Base-by-base conservation (phyloP, 2,329 filamentous ascomycete species). In the Berkeleyomyces rouxiae region DNA sequence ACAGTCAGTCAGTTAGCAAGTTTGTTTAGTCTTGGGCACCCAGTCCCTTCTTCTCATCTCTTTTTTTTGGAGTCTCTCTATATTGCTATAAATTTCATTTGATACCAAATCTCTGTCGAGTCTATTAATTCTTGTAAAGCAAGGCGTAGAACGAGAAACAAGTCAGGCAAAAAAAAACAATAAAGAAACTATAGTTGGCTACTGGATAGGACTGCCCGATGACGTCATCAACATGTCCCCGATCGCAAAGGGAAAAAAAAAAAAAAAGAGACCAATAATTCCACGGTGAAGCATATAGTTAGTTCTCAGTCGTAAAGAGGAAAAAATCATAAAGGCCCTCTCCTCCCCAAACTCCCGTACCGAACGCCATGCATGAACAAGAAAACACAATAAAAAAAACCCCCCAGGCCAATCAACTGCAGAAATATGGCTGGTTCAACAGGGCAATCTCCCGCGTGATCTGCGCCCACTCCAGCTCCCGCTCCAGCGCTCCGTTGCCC, bases 381-480 rank as follows among this genome's bases (percentile, higher is more conserved):
- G 13, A 23, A 49, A 49, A 49, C n/a, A 9, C n/a, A 49, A 23
- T 10, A 6, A 39, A 55, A 2, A 23, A 9, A 49, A 49, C n/a
- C n/a, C n/a, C n/a, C n/a, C n/a, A 49, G 46, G n/a, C 31, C 7
- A 42, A 13, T 63, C 47, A 66, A 49, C 63, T 64, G 31, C 65
- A 64, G 0, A 63, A 36, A 64, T 97, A 97, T 13, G 93, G 93
- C 69, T 88, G 85, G 71, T 99, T 99, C 90, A 99, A 95, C 37
- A 92, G 78, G 3, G 93, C 91, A 67, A 99, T 91, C 74, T 97
- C 92, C 67, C 90, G 81, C 5, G 90, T 81, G 65, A 97, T 87
- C 58, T 89, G 88, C 6, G 82, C 81, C 93, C 93, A 99, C 74
- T 97, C 93, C 39, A 97, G 77, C 69, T 96, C 91, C 67, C 92